phyloP scores from a whole-genome alignment of 1,284 basidiomycete genomes.

The Gomphus bonarii region DNA sequence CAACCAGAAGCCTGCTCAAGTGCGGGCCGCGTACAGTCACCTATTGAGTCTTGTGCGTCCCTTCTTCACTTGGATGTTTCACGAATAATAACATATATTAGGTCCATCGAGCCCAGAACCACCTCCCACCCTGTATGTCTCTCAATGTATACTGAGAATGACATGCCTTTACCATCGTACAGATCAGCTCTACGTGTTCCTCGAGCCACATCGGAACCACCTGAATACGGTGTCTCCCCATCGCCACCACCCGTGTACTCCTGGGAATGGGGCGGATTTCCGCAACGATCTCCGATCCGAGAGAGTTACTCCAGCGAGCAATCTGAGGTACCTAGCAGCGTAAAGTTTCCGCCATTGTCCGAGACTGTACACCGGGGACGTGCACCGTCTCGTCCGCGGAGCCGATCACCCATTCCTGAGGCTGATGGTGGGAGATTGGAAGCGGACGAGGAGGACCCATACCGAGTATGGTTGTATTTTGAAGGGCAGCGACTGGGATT shows the following conservation, averaged over 20 bases:
- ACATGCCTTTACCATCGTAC: not conserved
- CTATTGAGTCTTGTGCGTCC: slow-evolving; percentile 6
- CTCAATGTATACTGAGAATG: not conserved
- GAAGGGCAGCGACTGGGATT: slow-evolving; percentile 47
- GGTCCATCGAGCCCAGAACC: slow-evolving; percentile 6
- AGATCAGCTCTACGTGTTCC: slow-evolving; percentile 22
- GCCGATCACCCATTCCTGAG: slow-evolving; percentile 9
- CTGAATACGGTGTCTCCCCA: slow-evolving; percentile 19
- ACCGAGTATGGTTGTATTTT: slow-evolving; percentile 19
- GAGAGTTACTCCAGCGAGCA: slow-evolving; percentile 34
- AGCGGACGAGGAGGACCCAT: slow-evolving; percentile 4
- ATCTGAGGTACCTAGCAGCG: not conserved
- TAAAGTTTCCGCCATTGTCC: not conserved
- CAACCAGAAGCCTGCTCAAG: not conserved
- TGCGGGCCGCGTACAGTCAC: not conserved
- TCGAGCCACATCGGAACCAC: slow-evolving; percentile 50
- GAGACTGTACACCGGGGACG: not conserved
- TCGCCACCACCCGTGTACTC: slow-evolving; percentile 44
- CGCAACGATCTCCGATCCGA: slow-evolving; percentile 62
- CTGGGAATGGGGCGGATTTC: slow-evolving; percentile 82
- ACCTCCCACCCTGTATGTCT: not conserved
- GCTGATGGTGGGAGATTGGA: slow-evolving; percentile 6
- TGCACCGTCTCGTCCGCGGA: not conserved
- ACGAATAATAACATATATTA: not conserved
- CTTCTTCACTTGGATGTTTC: not conserved